Evolutionary conservation across 495 filamentous ascomycete species (phyloP), one percentile per base, ranked within the genome.

Genomic region (Aspergillus haitiensis): DNA sequence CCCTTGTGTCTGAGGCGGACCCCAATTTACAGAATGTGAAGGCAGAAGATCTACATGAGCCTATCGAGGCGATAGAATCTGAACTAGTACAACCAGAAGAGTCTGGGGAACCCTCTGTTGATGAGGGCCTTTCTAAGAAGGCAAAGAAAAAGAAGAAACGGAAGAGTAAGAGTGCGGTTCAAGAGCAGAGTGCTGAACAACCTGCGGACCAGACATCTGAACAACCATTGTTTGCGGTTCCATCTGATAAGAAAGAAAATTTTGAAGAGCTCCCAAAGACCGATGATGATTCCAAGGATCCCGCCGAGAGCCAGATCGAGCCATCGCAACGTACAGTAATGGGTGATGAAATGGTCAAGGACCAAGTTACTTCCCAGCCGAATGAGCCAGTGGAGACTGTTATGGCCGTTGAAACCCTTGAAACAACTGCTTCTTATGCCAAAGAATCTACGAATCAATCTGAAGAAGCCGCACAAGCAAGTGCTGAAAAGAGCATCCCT

Each of bases 71-170:
- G 7, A 37, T 50, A 0, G 54, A 65, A 13, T 10, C 54, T 48
- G 40, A 62, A 13, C 50, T 40, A 4, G 37, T 16, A 45, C 33
- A 51, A 11, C 21, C 63, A 44, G 44, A 45, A 16, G 60, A 66
- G 5, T 10, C 37, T 39, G 61, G 66, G 27, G 59, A 67, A 13
- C 11, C 55, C 36, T 7, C 45, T 2, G 48, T 58, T 11, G 61
- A 66, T 13, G 35, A 56, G 8, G 63, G 61, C 10, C 52, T 59
- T 39, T 60, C 65, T 7, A 78, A 76, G 59, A 77, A 77, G 44
- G 65, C 69, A 12, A 72, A 74, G 60, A 72, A 74, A 57, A 72
- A 70, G 53, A 74, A 74, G 64, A 72, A 74, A 59, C 74, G 70
- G 52, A 73, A 73, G 66, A 58, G 54, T 27, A 72, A 73, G 59